phyloP scores from a whole-genome alignment of 176 grass and related monocot species.

The Phoenix roebelenii region DNA sequence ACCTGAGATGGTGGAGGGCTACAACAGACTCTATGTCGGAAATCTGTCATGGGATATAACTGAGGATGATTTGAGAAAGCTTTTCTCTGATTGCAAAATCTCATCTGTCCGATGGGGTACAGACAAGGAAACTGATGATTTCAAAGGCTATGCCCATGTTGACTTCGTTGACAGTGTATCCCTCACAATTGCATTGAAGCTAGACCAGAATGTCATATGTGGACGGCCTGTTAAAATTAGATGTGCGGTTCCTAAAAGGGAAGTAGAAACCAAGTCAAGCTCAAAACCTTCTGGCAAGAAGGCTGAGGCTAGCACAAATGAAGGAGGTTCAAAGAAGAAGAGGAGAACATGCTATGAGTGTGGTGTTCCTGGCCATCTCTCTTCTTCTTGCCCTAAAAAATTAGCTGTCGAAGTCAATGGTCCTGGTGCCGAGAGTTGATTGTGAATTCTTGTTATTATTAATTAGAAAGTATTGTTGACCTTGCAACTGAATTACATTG shows the following conservation, averaged over 20 bases:
- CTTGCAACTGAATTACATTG: too few relatives aligned
- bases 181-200: constrained; percentile 44
- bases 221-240: constrained; percentile 2
- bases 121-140: too few relatives aligned
- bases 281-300: constrained; percentile 11
- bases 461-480: too few relatives aligned
- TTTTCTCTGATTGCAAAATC: constrained; percentile 30
- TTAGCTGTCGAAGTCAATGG: too few relatives aligned
- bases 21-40: constrained; percentile 83
- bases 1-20: constrained; percentile 74
- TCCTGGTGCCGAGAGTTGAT: too few relatives aligned
- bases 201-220: constrained; percentile 65
- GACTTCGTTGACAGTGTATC: constrained; percentile 62
- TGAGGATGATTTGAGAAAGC: constrained; percentile 59
- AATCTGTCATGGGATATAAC: constrained; percentile 88
- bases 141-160: constrained; percentile 6
- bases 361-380: constrained; percentile 71
- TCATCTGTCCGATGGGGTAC: too few relatives aligned
- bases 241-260: constrained; percentile 61
- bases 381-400: constrained; percentile 3
- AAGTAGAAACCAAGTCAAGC: constrained; percentile 9
- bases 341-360: constrained; percentile 78
- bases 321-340: constrained; percentile 48
- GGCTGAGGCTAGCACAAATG: background rate
- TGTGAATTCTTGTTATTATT: too few relatives aligned